A percentile compares a stretch with the other conserved stretches of the same genome.
These are phyloP conservation scores for Phytophthora crassamura DNA, from an alignment of 352 stramenopile species.

Conservation along the genomic window DNA sequence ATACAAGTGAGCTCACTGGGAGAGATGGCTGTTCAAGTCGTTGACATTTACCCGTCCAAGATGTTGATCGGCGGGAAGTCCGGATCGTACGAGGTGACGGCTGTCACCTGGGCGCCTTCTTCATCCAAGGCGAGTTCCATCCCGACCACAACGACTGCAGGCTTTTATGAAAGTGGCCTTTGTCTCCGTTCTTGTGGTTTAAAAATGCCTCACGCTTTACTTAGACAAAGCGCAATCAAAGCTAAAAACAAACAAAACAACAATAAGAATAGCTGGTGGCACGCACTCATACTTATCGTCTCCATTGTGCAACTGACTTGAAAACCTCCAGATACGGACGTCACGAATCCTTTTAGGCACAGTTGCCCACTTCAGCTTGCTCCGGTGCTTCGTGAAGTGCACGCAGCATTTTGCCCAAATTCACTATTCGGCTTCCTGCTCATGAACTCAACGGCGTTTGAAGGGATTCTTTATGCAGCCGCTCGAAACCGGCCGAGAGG, in stretches of 20 bases:
- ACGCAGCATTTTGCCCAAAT: background rate
- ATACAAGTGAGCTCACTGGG: background rate
- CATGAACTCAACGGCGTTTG: constrained; percentile 36
- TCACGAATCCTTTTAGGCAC: no score
- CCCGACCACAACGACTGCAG: constrained; percentile 8
- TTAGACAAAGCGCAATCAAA: constrained; percentile 23
- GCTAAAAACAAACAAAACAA: constrained; percentile 15
- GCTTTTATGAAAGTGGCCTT: constrained; percentile 11
- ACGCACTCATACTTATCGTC: constrained; percentile 32
- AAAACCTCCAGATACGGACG: constrained; percentile 30
- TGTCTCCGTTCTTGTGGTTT: background rate
- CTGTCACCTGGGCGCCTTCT: constrained; percentile 82
- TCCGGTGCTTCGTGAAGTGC: constrained; percentile 15
- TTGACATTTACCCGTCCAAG: constrained; percentile 67
- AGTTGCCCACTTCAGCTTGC: constrained; percentile 11
- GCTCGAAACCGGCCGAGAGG: constrained; percentile 69
- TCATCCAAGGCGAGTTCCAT: constrained; percentile 88
- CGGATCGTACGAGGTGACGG: constrained; percentile 78
- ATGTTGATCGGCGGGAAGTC: constrained; percentile 80
- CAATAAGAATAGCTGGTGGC: constrained; percentile 31
- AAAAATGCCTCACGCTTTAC: constrained; percentile 24
- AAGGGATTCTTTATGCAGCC: constrained; percentile 57
- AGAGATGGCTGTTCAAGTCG: background rate
- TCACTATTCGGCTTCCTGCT: constrained; percentile 11
- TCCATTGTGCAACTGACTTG: constrained; percentile 26